Evolutionary conservation across 2,329 filamentous ascomycete genomes (phyloP), one percentile per base, ranked within the genome.

Genomic region (Xylaria sp.): DNA sequence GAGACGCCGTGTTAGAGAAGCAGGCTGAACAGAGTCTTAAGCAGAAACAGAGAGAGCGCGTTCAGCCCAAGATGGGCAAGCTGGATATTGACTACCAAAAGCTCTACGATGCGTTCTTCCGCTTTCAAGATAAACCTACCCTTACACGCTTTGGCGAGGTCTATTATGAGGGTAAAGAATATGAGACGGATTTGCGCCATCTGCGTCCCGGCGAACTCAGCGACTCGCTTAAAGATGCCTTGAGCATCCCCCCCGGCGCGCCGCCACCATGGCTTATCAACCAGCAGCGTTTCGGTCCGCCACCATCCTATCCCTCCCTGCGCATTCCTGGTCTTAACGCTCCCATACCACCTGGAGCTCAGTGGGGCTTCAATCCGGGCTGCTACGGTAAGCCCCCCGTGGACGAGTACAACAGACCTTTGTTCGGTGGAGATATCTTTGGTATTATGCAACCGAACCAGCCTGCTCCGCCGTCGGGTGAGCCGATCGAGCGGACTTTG

Each of bases 161-260:
- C n/a, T 99, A 99, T 75, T 97, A 97, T 73, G 94, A 99, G 76
- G 94, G 94, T 72, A 99, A 99, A 74, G 94, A 99, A 73, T 94
- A 91, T 71, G 94, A 99, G 76, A 96, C 94, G 0, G 96, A 97
- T 72, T 83, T 96, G 64, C 88, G 90, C 68, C 90, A 97, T 76
- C 84, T 97, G 61, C 87, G 92, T 65, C 91, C 94, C 1, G 94
- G 94, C 42, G 92, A 97, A 68, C 76, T 97, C 53, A 94, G 88
- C 67, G 91, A 97, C 58, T 87, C 91, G 67, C 82, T 97, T 47
- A 93, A 91, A 70, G 93, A 97, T 71, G 93, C 94, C 4, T 83
- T 99, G 1, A 94, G 91, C 68, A 97, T 99, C 79, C 90, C 92
- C 19, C 90, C 91, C 11, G 92, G 91, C 54, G 92, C 92, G 30